phyloP scores from a whole-genome alignment of 345 rosid genomes.

The Raphanus sativus region DNA sequence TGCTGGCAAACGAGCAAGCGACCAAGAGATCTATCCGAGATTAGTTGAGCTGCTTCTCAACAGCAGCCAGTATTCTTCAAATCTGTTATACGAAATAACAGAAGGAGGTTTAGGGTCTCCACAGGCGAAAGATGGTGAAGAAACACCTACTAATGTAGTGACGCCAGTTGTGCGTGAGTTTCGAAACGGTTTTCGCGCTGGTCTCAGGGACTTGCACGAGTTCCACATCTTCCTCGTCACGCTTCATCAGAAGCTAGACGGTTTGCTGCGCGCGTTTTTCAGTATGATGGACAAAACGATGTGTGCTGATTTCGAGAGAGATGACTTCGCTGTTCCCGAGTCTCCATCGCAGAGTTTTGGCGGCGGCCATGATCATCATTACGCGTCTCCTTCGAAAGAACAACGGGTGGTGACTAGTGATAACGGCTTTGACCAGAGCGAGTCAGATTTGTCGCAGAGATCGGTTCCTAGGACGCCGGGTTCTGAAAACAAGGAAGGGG shows the following conservation, averaged over 20 bases:
- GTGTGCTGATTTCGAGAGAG: slow-evolving; percentile 71
- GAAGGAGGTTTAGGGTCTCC: slow-evolving; percentile 75
- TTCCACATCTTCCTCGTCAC: slow-evolving; percentile 91
- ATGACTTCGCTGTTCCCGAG: slow-evolving; percentile 62
- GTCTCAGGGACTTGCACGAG: slow-evolving; percentile 88
- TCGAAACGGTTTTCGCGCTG: slow-evolving; percentile 82
- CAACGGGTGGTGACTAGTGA: slow-evolving; percentile 40
- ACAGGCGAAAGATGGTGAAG: slow-evolving; percentile 46
- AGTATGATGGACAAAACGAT: slow-evolving; percentile 61
- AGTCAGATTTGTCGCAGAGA: slow-evolving; percentile 62
- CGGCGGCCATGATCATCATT: slow-evolving; percentile 20
- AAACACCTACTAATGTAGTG: slow-evolving; percentile 39
- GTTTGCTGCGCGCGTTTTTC: slow-evolving; percentile 65
- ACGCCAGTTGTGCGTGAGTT: slow-evolving; percentile 61
- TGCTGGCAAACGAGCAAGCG: slow-evolving; percentile 91
- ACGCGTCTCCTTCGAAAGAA: slow-evolving; percentile 62
- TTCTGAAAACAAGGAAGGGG: slow-evolving; percentile 65
- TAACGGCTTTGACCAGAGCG: slow-evolving; percentile 57
- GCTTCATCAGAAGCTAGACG: slow-evolving; percentile 86
- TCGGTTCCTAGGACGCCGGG: slow-evolving; percentile 53
- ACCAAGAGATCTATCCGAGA: slow-evolving; percentile 85
- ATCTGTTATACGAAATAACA: slow-evolving; percentile 77
- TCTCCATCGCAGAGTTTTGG: slow-evolving; percentile 52
- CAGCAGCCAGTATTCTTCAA: slow-evolving; percentile 60
- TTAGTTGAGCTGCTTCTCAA: slow-evolving; percentile 91